Evolutionary conservation across 495 filamentous ascomycete species (phyloP).

Genomic region (Daldinia grandis): DNA sequence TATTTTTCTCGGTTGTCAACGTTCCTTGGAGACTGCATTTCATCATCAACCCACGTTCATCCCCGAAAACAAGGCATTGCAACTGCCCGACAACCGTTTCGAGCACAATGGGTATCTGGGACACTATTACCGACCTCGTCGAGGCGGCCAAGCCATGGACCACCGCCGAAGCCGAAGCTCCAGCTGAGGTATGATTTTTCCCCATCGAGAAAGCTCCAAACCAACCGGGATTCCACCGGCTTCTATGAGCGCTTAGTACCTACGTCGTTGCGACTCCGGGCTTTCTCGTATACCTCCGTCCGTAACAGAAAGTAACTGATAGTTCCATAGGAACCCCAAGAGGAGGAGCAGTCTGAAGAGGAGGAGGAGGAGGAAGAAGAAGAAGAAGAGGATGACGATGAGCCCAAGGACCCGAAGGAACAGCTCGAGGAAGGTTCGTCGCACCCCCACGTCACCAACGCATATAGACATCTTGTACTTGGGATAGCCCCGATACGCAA

Average conservation of each 20-base stretch:
- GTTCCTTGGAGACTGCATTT: constrained; percentile 41
- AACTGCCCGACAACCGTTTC: constrained; percentile 44
- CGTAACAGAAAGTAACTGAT: constrained; percentile 12
- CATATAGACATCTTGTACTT: constrained; percentile 49
- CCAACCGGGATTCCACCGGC: constrained; percentile 62
- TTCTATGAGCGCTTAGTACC: constrained; percentile 65
- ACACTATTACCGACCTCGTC: constrained; percentile 61
- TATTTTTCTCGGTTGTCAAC: constrained; percentile 51
- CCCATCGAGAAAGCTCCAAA: constrained; percentile 66
- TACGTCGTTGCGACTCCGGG: constrained; percentile 59
- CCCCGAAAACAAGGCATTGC: constrained; percentile 53
- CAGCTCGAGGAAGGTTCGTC: constrained; percentile 83
- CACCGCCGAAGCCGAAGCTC: constrained; percentile 64
- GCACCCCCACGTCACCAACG: neutral
- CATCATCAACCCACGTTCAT: constrained; percentile 41
- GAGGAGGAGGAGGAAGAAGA: constrained; percentile 69
- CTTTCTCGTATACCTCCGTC: constrained; percentile 50
- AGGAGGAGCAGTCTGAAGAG: constrained; percentile 49
- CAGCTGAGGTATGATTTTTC: constrained; percentile 50
- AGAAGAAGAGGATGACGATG: constrained; percentile 91
- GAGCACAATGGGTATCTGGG: constrained; percentile 65
- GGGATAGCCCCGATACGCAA: neutral
- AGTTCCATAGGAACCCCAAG: constrained; percentile 55
- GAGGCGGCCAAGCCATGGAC: constrained; percentile 65
- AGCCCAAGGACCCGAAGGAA: constrained; percentile 87